phyloP scores from a whole-genome alignment of 176 grass and related monocot genomes.

The maize (Zea mays) region DNA sequence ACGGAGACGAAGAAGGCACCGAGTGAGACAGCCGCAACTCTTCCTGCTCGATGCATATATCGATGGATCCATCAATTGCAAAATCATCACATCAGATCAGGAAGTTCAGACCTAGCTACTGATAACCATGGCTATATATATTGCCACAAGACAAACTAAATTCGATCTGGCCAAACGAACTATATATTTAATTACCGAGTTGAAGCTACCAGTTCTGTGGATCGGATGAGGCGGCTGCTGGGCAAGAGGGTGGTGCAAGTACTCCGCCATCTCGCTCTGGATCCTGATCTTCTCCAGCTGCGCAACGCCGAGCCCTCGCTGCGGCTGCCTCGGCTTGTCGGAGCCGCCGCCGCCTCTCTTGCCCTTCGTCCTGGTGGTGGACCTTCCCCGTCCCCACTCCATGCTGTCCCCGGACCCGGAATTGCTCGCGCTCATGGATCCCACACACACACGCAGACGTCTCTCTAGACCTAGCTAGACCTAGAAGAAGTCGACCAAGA shows the following conservation, averaged over 20 bases:
- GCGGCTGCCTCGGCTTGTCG: conserved; percentile 68
- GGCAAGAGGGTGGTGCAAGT: conserved; percentile 43
- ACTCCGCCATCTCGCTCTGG: conserved; percentile 61
- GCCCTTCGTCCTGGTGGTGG: conserved; percentile 44
- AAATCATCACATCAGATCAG: conserved; percentile 39
- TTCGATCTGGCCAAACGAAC: neutral
- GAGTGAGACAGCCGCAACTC: conserved; percentile 30
- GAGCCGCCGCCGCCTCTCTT: conserved; percentile 48
- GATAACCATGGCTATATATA: neutral
- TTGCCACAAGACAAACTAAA: neutral
- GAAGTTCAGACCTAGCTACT: neutral
- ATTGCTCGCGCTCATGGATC: conserved; percentile 52
- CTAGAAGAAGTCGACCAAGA: conserved; percentile 35
- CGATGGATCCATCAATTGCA: neutral
- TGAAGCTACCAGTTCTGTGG: conserved; percentile 37
- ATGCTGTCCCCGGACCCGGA: conserved; percentile 55
- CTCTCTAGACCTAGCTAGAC: conserved; percentile 37
- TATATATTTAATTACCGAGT: conserved; percentile 27
- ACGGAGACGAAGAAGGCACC: conserved; percentile 29
- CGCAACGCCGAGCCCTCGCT: conserved; percentile 67
- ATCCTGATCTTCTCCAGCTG: conserved; percentile 78
- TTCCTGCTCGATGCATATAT: conserved; percentile 34
- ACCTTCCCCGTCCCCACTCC: conserved; percentile 56
- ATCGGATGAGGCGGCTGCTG: conserved; percentile 38
- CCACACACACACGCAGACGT: neutral